Conservation (phyloP, 169 alveolate species). For the Plasmodium adleri region DNA sequence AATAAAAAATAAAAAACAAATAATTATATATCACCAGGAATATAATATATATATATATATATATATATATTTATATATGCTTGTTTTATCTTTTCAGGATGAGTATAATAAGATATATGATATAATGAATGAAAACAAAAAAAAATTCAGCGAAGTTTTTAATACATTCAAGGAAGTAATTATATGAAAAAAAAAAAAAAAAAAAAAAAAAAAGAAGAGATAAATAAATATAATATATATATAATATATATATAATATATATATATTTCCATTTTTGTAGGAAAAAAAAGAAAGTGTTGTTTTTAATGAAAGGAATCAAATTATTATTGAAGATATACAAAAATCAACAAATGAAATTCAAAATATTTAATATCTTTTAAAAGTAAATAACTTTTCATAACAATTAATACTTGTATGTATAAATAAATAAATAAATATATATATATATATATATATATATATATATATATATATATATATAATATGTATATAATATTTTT, state of each 20-base stretch:
- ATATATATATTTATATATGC: background rate
- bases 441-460: background rate
- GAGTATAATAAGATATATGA: conserved; percentile 43
- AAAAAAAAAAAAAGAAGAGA: background rate
- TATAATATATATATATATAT: background rate
- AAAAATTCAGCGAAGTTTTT: conserved; percentile 41
- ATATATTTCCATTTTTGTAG: conserved; percentile 8
- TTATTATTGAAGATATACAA: conserved; percentile 51
- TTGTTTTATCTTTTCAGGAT: conserved; percentile 1
- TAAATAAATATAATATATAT: background rate
- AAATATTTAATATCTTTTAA: background rate
- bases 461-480: background rate
- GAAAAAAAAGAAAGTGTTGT: conserved; percentile 55
- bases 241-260: conserved; percentile 3
- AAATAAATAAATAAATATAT: background rate
- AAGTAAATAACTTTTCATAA: no score
- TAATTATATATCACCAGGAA: background rate
- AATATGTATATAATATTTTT: background rate
- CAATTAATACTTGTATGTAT: conserved; percentile 2
- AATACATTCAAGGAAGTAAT: conserved; percentile 44
- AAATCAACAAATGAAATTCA: conserved; percentile 49
- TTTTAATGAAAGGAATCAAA: conserved; percentile 49
- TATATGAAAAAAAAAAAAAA: background rate
- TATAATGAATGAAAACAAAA: conserved; percentile 47
- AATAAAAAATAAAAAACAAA: background rate